Base-by-base conservation (phyloP, 2,329 filamentous ascomycete species). In the Neodidymelliopsis sp. region DNA sequence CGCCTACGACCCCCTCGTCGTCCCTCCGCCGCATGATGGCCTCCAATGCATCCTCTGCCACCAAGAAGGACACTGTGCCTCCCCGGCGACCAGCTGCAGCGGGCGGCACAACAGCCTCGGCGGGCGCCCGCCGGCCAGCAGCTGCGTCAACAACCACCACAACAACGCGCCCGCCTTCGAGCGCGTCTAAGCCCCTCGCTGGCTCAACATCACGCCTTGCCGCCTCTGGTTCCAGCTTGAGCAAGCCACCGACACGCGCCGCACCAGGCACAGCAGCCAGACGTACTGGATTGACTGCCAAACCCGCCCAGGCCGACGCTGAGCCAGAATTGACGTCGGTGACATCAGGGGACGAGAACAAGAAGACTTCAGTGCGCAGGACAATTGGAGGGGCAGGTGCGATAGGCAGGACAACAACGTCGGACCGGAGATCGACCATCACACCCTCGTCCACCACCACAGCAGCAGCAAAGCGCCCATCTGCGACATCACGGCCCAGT, bases 321-420 rank as follows among this genome's bases (percentile, higher is more conserved):
- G 69, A 72, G 53, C 66, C 66, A 41, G 69, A 71, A 8, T 45
- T 69, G 9, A 58, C 67, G 4, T 69, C 69, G 12, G 49, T 72
- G 23, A 69, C 68, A 4, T 71, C 69, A 4, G 69, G 68, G 2
- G 69, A 72, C 30, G 69, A 72, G 59, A 70, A 66, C 56, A 70
- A 60, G 61, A 69, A 64, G 49, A 56, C 66, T 3, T 27, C 65
- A 7, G 58, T 56, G 34, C 67, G 67, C 37, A 53, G 66, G 40
- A 65, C 63, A 23, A 54, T 66, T 4, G 51, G 57, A 19, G 33
- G 57, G 2, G 46, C 66, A 2, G 25, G 47, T 20, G 43, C 61
- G 4, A 52, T 62, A 15, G 54, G 64, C 7, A 54, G 62, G 30
- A 39, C 66, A 2, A 68, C 67, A 4, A 63, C 67, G 5, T 52